A percentile compares a stretch with the other conserved stretches of the same genome.
Conservation (phyloP, 768 basidiomycete species). For the Chalciporus piperatus region DNA sequence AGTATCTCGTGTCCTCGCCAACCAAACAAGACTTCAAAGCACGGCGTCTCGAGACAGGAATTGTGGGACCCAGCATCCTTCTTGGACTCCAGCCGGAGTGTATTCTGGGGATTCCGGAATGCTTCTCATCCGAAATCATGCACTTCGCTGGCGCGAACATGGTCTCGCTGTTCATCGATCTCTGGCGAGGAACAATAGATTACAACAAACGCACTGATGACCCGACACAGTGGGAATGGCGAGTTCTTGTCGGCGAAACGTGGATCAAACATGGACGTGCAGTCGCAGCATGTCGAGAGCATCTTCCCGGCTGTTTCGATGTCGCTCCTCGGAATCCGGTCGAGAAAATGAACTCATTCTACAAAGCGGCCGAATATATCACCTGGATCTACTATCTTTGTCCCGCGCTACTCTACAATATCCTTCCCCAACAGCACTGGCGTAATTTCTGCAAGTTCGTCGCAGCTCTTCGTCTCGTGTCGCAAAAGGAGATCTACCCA, state of each 20-base stretch:
- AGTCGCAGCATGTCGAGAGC: constrained; percentile 6
- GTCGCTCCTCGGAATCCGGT: no score
- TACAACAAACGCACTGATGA: constrained; percentile 17
- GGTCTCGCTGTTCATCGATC: constrained; percentile 12
- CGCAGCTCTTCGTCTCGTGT: no score
- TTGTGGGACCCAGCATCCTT: constrained; percentile 36
- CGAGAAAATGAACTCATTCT: no score
- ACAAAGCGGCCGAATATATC: no score
- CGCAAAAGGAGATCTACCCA: no score
- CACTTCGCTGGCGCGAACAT: constrained; percentile 34
- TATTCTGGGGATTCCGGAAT: constrained; percentile 29
- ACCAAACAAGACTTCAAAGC: constrained; percentile 17
- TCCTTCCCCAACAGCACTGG: no score
- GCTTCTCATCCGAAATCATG: constrained; percentile 42
- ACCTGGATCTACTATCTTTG: no score
- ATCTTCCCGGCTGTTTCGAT: no score
- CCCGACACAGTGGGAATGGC: constrained; percentile 24
- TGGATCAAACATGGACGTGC: constrained; percentile 26
- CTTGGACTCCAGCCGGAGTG: constrained; percentile 25
- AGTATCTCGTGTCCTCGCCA: no score
- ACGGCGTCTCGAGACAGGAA: constrained; percentile 30
- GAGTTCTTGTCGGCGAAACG: constrained; percentile 21
- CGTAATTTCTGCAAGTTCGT: no score
- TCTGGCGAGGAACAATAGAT: constrained; percentile 8
- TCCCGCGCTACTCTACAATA: no score